Evolutionary conservation across 495 filamentous ascomycete genomes (phyloP), one percentile per base, ranked within the genome.

Genomic region (Neurospora sp.): DNA sequence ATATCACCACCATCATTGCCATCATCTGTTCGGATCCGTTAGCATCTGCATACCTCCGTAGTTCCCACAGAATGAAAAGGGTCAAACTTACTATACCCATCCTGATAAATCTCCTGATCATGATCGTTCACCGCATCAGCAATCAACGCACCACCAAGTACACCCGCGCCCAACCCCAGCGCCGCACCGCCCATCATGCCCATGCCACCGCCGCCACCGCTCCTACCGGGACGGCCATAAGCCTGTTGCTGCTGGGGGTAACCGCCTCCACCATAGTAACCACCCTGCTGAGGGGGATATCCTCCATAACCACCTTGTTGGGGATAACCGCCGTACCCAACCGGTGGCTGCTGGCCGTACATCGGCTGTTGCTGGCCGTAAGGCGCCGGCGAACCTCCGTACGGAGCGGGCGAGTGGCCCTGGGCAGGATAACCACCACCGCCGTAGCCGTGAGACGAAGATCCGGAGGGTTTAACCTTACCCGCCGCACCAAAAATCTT

Each of bases 81-180:
- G 38, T 31, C 40, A 27, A 27, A 82, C 80, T 79, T 72, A 81
- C 79, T 69, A 75, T 80, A 85, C 20, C 84, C 85, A 18, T 87
- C 78, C 27, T 81, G 39, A 76, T 89, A 88, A 62, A 83, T 84
- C 35, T 87, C 81, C 71, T 90, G 82, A 74, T 90, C 75, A 70
- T 86, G 76, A 73, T 90, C 90, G 62, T 89, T 79, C 66, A 93
- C 83, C 11, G 88, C 90, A 77, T 92, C 86, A 4, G 86, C 91
- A 48, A 96, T 78, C 78, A 94, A 69, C 75, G 85, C 82, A 12
- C 92, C 93, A 74, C 92, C 93, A 4, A 94, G 48, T 77, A 96
- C 74, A 71, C 93, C 93, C 72, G 90, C 93, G 69, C 92, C 93
- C 10, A 93, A 78, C 80, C 93, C 93, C 74, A 95, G 81, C 20